These are phyloP conservation scores for Protea cynaroides DNA, from an alignment of 164 flowering plant genomes.

Conservation along the genomic window DNA sequence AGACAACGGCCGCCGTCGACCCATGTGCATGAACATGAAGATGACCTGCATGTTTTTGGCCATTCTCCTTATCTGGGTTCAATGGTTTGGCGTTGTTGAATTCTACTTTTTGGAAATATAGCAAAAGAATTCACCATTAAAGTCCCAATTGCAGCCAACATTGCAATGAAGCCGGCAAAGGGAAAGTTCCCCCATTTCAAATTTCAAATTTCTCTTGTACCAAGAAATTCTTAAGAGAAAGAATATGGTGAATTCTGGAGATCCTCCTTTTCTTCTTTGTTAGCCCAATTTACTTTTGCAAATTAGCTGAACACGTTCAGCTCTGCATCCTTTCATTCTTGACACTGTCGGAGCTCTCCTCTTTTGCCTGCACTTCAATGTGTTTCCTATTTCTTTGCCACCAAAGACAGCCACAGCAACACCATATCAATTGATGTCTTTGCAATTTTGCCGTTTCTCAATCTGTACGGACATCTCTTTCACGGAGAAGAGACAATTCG, in stretches of 20 bases:
- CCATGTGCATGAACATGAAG: conserved; percentile 47
- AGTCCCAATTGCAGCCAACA: too few species aligned
- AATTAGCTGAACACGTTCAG: conserved; percentile 89
- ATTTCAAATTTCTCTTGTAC: too few species aligned
- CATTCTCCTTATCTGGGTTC: conserved; percentile 16
- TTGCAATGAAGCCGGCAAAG: too few species aligned
- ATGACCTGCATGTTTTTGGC: conserved; percentile 25
- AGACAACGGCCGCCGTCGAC: conserved; percentile 15
- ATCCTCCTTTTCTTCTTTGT: conserved; percentile 1
- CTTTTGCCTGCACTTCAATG: conserved; percentile 67
- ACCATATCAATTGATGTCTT: too few species aligned
- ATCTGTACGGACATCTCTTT: too few species aligned
- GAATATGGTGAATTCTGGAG: neutral
- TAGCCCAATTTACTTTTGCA: conserved; percentile 26
- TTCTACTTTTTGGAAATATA: neutral
- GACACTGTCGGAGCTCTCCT: conserved; percentile 45
- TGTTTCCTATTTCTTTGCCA: conserved; percentile 42
- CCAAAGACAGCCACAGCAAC: too few species aligned
- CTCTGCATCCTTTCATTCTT: conserved; percentile 75
- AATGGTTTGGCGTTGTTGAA: too few species aligned
- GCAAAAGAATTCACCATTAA: too few species aligned
- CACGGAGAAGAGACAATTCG: too few species aligned
- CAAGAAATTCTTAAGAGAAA: too few species aligned
- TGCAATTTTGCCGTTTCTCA: too few species aligned
- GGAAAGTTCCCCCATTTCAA: conserved; percentile 36